Evolutionary conservation across 371 early-diverging fungal species (phyloP), one percentile per base, ranked within the genome.

Genomic region (Mycotypha africana): DNA sequence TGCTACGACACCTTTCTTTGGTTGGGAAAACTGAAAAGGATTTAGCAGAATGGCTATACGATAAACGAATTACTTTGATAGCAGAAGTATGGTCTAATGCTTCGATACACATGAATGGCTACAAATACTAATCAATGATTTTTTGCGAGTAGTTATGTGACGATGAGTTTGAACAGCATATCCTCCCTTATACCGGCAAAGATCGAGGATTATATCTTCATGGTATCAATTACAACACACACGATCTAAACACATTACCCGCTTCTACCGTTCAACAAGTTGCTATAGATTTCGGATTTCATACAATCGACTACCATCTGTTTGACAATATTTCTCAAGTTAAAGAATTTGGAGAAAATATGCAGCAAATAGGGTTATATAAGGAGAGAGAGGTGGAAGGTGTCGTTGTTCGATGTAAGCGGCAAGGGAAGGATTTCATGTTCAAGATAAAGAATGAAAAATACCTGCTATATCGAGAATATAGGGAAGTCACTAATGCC

Each of bases 401-500:
- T 4, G 91, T 91, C 47, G 97, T 97, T 2, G 81, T 97, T 9
- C 82, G 97, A n/a, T 86, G 90, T 62, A 71, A 64, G 38, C 31
- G 60, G 30, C 19, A 38, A 4, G 61, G 57, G 26, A 46, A 44
- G 4, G 72, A 63, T 31, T 81, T 79, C 41, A 85, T 95, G 60
- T 94, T 91, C 73, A 97, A 97, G 70, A 76, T 92, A 66, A 97
- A 95, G 60, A 94, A 86, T 54, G 92, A 93, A 36, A 84, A 88
- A 42, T 97, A 97, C 49, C 59, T 95, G 22, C 80, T 92, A 76
- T 97, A 85, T 65, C 80, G 97, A 42, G 97, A 97, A 53, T 97
- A 93, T 84, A 77, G 97, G n/a, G 96, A 95, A 56, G 58, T 91
- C 7, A 95, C 97, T 7, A 84, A 79, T 59, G 45, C 61, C 25